Evolutionary conservation across 2,329 filamentous ascomycete genomes (phyloP).

Genomic region (Knufia petricola): DNA sequence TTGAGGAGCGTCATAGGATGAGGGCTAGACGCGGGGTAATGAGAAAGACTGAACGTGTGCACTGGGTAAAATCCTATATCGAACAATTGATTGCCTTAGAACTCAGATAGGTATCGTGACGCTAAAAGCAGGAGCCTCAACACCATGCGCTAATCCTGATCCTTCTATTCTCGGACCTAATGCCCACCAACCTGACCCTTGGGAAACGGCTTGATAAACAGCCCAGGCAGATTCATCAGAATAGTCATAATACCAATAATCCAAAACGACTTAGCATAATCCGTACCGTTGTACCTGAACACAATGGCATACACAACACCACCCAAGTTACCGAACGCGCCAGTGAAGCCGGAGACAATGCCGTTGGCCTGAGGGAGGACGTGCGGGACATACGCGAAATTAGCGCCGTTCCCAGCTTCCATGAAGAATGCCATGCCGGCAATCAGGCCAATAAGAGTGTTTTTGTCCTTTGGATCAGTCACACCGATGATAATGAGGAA

Average conservation of each 20-base stretch:
- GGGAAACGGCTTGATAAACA: constrained; percentile 52
- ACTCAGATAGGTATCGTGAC: no score
- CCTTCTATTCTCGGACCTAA: background rate
- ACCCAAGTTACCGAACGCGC: constrained; percentile 72
- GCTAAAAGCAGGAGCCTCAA: no score
- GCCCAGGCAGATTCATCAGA: constrained; percentile 55
- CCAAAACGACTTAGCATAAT: constrained; percentile 66
- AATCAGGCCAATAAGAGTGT: constrained; percentile 66
- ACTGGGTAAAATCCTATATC: no score
- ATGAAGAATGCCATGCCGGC: constrained; percentile 71
- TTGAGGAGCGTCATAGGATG: no score
- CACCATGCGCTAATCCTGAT: background rate
- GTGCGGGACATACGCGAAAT: constrained; percentile 78
- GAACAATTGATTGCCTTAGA: no score
- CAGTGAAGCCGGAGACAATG: constrained; percentile 65
- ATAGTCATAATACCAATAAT: constrained; percentile 72
- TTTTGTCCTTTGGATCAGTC: constrained; percentile 50
- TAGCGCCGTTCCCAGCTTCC: constrained; percentile 76
- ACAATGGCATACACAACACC: constrained; percentile 76
- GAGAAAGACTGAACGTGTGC: no score
- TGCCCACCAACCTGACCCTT: constrained; percentile 40
- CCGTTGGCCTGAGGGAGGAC: constrained; percentile 77
- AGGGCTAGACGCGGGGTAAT: no score
- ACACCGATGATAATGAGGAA: constrained; percentile 56
- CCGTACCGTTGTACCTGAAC: constrained; percentile 62